Evolutionary conservation across 1,284 basidiomycete genomes (phyloP), one percentile per base, ranked within the genome.

Genomic region (Neotropicomus parvogracilis): DNA sequence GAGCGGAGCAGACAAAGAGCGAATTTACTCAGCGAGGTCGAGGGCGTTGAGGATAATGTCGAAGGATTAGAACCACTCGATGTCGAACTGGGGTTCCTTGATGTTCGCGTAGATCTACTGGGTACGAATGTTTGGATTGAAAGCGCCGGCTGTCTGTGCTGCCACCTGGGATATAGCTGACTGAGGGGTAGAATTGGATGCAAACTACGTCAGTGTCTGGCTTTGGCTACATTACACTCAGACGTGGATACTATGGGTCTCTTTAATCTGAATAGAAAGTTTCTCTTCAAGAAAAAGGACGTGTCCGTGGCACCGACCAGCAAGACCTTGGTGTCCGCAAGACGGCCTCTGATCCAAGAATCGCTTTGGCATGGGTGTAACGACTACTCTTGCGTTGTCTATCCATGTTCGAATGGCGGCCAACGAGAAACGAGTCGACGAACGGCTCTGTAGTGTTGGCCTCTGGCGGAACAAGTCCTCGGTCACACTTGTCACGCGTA

Each of bases 281-380:
- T 97, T 19, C 97, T 82, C 65, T 99, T 99, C 44, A 99, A 76
- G 67, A 99, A 99, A 44, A 94, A 97, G 27, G 99, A 79, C n/a
- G n/a, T n/a, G 77, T 99, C 97, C 69, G 99, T 99, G 7, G 95
- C 99, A 71, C 95, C 95, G 28, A 98, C 93, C n/a, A 97, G 78
- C 52, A 98, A 74, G 27, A 97, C 81, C 49, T 78, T 88, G 1
- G 86, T 85, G 34, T 78, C 69, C 5, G 81, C 70, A 8, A 91
- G 73, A 50, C 76, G 75, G 21, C 68, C 62, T 88, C 83, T 39
- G 79, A 69, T 6, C 91, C 91, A 10, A 95, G 76, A 40, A 94
- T 85, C 16, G 88, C 83, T 50, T 74, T 71, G 16, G 81, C 81
- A 63, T 90, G 81, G 8, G 73, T 48, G 17, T 64, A 69, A 11